Percentiles rank a stretch among this genome's conserved stretches.
Conservation (phyloP, 371 early-diverging fungal species). For the Zopfochytrium polystomum region DNA sequence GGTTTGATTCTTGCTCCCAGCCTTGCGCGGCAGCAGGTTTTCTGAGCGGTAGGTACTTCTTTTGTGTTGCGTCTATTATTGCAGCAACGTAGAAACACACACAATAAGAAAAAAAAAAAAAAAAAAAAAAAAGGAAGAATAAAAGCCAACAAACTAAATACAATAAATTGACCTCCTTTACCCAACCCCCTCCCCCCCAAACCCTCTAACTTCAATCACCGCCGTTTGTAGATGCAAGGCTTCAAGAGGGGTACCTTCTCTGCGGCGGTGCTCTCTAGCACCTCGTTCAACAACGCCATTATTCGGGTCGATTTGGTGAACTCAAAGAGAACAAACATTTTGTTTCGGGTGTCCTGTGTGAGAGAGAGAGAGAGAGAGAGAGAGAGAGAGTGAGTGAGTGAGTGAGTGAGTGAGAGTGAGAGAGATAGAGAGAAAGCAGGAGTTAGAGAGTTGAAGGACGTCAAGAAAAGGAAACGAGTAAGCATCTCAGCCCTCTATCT, state of each 20-base stretch:
- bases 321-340: slow-evolving; percentile 89
- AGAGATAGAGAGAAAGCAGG: no score
- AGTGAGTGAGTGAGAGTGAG: background rate
- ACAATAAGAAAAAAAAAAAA: no score
- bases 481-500: background rate
- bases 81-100: no score
- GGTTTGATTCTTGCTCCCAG: no score
- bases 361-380: background rate
- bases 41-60: no score
- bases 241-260: slow-evolving; percentile 12
- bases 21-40: no score
- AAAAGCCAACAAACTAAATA: no score
- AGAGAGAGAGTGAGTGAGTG: background rate
- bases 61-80: no score
- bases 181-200: no score
- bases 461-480: slow-evolving; percentile 91
- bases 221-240: slow-evolving; percentile 24
- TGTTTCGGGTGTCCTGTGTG: slow-evolving; percentile 59
- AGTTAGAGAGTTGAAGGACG: slow-evolving; percentile 67
- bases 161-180: no score
- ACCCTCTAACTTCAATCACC: no score
- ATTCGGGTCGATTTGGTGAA: slow-evolving; percentile 56
- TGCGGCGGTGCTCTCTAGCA: background rate
- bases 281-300: background rate
- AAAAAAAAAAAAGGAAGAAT: no score